Conservation (phyloP, 108 stramenopile genomes). For the Pseudonitzschia multiseries region DNA sequence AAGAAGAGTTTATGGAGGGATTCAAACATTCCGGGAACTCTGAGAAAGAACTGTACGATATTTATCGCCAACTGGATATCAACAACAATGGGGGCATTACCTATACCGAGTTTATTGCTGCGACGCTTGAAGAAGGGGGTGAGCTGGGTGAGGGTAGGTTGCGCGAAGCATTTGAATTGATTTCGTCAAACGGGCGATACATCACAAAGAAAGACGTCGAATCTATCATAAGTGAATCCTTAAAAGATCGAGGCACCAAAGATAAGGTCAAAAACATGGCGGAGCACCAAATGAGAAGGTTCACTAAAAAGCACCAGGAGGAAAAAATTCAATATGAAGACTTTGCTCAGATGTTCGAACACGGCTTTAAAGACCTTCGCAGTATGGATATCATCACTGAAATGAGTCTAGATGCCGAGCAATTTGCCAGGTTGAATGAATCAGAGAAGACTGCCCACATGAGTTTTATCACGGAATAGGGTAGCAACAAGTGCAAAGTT, state of each 20-base stretch:
- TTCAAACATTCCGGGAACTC: conserved; percentile 52
- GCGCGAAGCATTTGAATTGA: conserved; percentile 78
- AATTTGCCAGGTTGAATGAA: conserved; percentile 29
- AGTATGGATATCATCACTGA: conserved; percentile 33
- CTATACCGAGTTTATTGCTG: conserved; percentile 78
- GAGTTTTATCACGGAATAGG: conserved; percentile 20
- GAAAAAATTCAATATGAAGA: conserved; percentile 36
- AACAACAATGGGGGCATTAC: conserved; percentile 56
- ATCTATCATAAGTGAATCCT: conserved; percentile 27
- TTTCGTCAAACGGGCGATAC: conserved; percentile 59
- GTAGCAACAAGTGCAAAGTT: not conserved
- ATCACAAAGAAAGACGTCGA: conserved; percentile 33
- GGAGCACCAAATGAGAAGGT: conserved; percentile 6
- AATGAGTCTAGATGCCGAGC: conserved; percentile 38
- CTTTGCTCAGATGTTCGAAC: conserved; percentile 39
- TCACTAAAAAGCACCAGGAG: conserved; percentile 17
- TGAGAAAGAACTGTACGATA: conserved; percentile 45
- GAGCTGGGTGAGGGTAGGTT: conserved; percentile 61
- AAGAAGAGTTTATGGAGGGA: conserved; percentile 69
- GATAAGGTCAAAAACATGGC: conserved; percentile 9
- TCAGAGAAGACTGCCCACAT: conserved; percentile 21
- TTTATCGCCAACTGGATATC: conserved; percentile 57
- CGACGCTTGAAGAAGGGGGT: conserved; percentile 58
- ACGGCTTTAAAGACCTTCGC: conserved; percentile 22
- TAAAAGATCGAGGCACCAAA: not conserved